Evolutionary conservation across 2,329 filamentous ascomycete species (phyloP).

Genomic region (Trichophyton benhamiae): DNA sequence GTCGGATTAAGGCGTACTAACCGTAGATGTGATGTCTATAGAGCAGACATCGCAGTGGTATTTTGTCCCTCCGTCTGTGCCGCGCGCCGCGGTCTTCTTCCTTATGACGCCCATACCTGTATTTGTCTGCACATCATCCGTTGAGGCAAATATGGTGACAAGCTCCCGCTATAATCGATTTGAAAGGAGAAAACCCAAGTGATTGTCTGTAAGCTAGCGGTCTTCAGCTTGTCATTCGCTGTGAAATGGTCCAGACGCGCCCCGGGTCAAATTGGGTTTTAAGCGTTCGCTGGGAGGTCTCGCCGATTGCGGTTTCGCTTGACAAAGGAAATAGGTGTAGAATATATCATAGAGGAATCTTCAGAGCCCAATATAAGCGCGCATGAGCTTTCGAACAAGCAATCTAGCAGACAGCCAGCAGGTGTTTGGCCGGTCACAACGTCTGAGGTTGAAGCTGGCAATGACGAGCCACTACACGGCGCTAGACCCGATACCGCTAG

Average conservation of each 20-base stretch:
- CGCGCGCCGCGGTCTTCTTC: constrained; percentile 80
- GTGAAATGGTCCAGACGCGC: not conserved
- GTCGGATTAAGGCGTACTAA: constrained; percentile 38
- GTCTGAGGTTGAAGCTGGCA: constrained; percentile 4
- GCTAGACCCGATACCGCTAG: not conserved
- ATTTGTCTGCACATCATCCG: constrained; percentile 9
- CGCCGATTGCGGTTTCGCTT: not conserved
- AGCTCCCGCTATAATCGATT: not conserved
- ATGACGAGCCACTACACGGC: not conserved
- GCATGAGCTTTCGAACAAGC: not conserved
- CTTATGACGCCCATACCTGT: constrained; percentile 75
- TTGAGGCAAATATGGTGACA: not conserved
- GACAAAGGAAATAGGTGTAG: not conserved
- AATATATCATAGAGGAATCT: not conserved
- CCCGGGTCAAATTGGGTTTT: not conserved
- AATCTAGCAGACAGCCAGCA: not conserved
- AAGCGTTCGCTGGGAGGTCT: no score
- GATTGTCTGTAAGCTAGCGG: not conserved
- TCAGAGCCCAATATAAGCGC: not conserved
- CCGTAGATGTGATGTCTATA: constrained; percentile 91
- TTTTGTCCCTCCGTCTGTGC: constrained; percentile 79
- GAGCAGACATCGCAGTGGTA: constrained; percentile 97
- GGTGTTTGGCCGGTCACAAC: not conserved
- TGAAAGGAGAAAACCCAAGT: not conserved
- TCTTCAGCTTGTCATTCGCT: not conserved